Evolutionary conservation across 257 asterid species (phyloP).

Genomic region (Handroanthus guayacan): DNA sequence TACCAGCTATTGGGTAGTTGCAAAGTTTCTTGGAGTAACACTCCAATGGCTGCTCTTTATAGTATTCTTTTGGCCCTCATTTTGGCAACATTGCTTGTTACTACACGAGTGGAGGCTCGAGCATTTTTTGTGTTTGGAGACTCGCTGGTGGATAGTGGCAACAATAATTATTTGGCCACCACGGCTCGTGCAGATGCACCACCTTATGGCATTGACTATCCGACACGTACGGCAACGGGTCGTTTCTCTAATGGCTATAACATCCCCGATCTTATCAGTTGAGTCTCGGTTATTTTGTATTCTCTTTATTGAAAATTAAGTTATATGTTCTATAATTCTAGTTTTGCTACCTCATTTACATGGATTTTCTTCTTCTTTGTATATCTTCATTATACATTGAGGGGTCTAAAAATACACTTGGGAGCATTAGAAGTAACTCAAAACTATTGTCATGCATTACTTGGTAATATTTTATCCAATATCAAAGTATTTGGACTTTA

Average conservation of each 20-base stretch:
- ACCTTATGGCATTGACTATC: slow-evolving; percentile 70
- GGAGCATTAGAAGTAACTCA: no score
- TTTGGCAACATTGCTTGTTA: slow-evolving; percentile 26
- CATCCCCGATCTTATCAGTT: slow-evolving; percentile 70
- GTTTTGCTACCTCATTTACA: no score
- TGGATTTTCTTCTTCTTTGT: no score
- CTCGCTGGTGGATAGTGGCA: slow-evolving; percentile 69
- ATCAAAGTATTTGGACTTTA: no score
- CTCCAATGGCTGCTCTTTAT: slow-evolving; percentile 35
- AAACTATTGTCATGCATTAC: no score
- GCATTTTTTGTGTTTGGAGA: slow-evolving; percentile 71
- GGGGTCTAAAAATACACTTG: no score
- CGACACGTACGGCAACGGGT: slow-evolving; percentile 57
- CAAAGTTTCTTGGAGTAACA: neutral
- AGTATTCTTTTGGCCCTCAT: slow-evolving; percentile 32
- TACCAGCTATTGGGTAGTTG: neutral
- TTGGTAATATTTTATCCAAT: no score
- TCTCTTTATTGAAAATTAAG: no score
- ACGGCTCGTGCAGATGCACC: slow-evolving; percentile 71
- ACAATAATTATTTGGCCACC: slow-evolving; percentile 65
- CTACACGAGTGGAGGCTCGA: slow-evolving; percentile 41
- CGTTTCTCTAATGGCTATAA: slow-evolving; percentile 77
- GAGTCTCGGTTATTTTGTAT: neutral
- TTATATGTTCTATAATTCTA: no score
- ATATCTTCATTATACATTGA: no score